Percentiles rank a stretch among this genome's conserved stretches.
Conservation (phyloP, 2,329 filamentous ascomycete genomes). For the Xylariaceae sp. region DNA sequence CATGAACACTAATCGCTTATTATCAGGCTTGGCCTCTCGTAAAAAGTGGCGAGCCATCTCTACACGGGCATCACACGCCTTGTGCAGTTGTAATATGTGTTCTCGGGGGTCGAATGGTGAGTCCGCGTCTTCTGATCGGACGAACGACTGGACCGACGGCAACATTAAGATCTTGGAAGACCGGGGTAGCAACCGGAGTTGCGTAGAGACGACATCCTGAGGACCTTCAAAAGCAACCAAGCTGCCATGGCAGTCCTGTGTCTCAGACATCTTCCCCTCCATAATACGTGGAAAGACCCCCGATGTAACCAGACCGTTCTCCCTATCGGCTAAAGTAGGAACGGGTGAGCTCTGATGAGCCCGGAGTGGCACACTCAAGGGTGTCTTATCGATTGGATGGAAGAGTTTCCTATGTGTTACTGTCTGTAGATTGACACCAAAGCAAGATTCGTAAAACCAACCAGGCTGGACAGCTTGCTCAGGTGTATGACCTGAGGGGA, state of each 20-base stretch:
- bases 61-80: slow-evolving; percentile 42
- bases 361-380: neutral
- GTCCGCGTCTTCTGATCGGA: slow-evolving; percentile 27
- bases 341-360: neutral
- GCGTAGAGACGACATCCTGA: slow-evolving; percentile 49
- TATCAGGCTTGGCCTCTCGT: slow-evolving; percentile 36
- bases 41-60: slow-evolving; percentile 50
- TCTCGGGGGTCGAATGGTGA: slow-evolving; percentile 31
- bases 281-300: slow-evolving; percentile 4
- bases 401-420: too few relatives aligned
- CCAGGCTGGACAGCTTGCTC: too few relatives aligned
- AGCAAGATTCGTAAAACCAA: too few relatives aligned
- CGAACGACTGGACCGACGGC: slow-evolving; percentile 46
- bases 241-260: slow-evolving; percentile 37
- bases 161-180: slow-evolving; percentile 56
- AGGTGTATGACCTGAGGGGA: too few relatives aligned
- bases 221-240: slow-evolving; percentile 59
- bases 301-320: slow-evolving; percentile 1
- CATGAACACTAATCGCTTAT: slow-evolving; percentile 55
- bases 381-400: too few relatives aligned
- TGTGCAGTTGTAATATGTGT: slow-evolving; percentile 47
- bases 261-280: slow-evolving; percentile 19
- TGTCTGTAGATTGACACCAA: too few relatives aligned
- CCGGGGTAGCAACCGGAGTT: slow-evolving; percentile 55
- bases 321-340: neutral